Evolutionary conservation across 352 stramenopile species (phyloP), one percentile per base, ranked within the genome.

Genomic region (Pythium grandisporangium): DNA sequence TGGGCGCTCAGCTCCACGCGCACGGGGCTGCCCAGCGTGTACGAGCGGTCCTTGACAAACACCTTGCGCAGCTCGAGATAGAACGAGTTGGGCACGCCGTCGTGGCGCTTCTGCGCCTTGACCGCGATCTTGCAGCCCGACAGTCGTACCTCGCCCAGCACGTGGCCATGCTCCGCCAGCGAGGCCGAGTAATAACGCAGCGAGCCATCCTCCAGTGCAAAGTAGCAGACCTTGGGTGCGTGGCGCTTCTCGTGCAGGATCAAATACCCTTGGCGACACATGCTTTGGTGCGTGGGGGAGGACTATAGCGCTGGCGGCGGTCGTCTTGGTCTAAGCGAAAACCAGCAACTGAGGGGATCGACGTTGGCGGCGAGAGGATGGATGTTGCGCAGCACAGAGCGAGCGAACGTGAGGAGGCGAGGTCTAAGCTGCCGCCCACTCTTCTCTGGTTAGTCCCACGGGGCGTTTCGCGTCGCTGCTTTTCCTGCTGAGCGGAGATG

Each of bases 11-110:
- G 61, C 51, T 93, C 79, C 22, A 90, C 30, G 5, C 71, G 70
- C 51, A 76, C 51, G 17, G 66, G 57, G 13, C 53, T 63, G 27
- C 70, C 72, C 7, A 93, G 61, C 45, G 76, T 88, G 61, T 93
- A 93, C 42, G 76, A 77, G 10, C 72, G 66, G 45, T 93, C 79
- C 36, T 87, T 93, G 37, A 93, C 79, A 41, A 88, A 84, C 19
- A 93, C 79, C 30, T 84, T 85, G 48, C 78, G 68, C 7, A 72
- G 75, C 61, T 93, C 79, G 41, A 93, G 60, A 55, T 69, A 85
- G 61, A 93, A 93, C 35, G 70, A 86, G 53, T 89, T 66, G 21
- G 76, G 72, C 37, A 85, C 57, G 37, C 58, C 55, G 40, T 93
- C 74, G 0, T 45, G 20, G 36, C 79, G 75, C 52, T 83, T 83